A percentile compares a stretch with the other conserved stretches of the same genome.
Conservation (phyloP, 2,329 filamentous ascomycete species). For the Coniochaeta prunicola region DNA sequence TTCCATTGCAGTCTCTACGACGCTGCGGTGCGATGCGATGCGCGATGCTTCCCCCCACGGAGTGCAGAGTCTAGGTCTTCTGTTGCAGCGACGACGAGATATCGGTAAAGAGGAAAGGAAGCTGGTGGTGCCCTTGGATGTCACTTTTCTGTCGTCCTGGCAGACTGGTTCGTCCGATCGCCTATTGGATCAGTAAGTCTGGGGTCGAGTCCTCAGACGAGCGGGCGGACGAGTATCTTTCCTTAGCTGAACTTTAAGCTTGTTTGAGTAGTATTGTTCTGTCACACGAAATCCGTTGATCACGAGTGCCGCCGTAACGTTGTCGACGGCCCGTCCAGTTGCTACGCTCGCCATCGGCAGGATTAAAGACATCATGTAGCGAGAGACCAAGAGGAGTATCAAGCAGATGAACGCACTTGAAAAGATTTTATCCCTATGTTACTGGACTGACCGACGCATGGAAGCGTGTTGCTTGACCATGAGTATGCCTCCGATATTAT, state of each 20-base stretch:
- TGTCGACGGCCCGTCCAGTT: background rate
- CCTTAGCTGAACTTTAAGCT: background rate
- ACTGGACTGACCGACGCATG: background rate
- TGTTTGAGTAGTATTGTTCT: background rate
- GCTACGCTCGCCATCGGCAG: background rate
- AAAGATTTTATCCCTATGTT: background rate
- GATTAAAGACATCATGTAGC: background rate
- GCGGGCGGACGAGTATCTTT: background rate
- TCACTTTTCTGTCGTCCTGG: background rate
- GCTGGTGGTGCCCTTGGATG: background rate
- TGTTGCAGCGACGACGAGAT: background rate
- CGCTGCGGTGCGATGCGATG: background rate
- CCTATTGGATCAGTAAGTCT: background rate
- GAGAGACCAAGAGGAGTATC: background rate
- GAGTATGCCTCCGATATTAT: background rate
- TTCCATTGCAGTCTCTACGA: background rate
- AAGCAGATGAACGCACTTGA: background rate
- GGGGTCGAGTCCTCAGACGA: background rate
- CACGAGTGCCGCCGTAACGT: background rate
- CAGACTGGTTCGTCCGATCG: background rate
- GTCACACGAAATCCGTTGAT: background rate
- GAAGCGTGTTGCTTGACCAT: background rate
- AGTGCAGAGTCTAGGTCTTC: background rate
- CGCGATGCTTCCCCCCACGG: background rate
- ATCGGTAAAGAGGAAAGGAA: background rate